Evolutionary conservation across 441 rosid genomes (phyloP), one percentile per base, ranked within the genome.

Genomic region (Jatropha multifida): DNA sequence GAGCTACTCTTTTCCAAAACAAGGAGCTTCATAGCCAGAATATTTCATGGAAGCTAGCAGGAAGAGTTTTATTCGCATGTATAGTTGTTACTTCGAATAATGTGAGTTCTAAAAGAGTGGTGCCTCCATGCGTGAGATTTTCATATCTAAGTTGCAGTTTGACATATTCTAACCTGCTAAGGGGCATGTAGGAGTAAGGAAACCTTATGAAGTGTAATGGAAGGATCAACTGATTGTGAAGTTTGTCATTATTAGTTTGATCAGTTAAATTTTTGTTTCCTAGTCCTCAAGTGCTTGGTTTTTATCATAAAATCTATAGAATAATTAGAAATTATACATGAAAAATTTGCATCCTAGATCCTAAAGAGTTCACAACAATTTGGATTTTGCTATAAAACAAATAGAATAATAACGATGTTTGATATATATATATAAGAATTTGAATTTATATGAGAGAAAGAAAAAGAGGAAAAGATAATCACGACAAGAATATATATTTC

Each of bases 1-100:
- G 26, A 37, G 70, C 65, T 27, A 51, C 38, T 68, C 38, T 20
- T 69, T 70, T 4, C 15, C 61, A 37, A 40, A 56, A 51, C 46
- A 17, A 11, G 65, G 73, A 15, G 66, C 14, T 10, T n/a, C 17
- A 61, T 49, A 5, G 72, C 26, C 81, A 61, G 62, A 37, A n/a
- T 74, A 17, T 61, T 11, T 44, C n/a, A 27, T 44, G 1, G 26
- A 67, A 49, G 38, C 17, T 51, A 59, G 62, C 72, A 67, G 37
- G 60, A 20, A 46, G 42, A 49, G 38, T 23, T 6, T 13, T 37
- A 7, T 65, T 46, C 26, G 20, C 32, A 38, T 61, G 52, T 26
- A 41, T 38, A 48, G 61, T 59, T 17, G 71, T 51, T 23, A 14
- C 14, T 52, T 5, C 9, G 48, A 52, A 27, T 20, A 69, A 51